Base-by-base conservation (phyloP, 2,329 filamentous ascomycete genomes). In the Knufia fluminis region DNA sequence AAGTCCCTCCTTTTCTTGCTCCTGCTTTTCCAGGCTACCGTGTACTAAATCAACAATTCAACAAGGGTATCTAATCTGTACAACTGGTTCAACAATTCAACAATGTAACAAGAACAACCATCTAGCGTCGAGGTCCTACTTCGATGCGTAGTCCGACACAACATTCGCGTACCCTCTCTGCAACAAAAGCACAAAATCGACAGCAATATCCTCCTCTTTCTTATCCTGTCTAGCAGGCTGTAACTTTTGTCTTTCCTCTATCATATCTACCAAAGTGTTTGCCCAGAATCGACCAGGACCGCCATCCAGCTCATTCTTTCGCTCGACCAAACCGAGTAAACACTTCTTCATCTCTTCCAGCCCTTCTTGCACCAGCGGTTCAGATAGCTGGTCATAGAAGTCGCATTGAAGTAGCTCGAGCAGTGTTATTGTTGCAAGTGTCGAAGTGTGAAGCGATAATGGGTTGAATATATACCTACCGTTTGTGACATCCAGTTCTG, bases 231-330 rank as follows among this genome's bases (percentile, higher is more conserved):
- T 39, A 38, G 26, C 26, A 28, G 12, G 10, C 32, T 14, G 31
- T 16, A 32, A 6, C 17, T 20, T 47, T 19, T 6, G 32, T 48
- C 35, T 20, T 14, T 51, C 35, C 33, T 54, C 50, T 35, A 57
- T 55, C 51, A 55, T 52, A 10, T 46, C 45, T n/a, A 57, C 17
- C 17, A 58, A 39, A n/a, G 39, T 44, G 22, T 54, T 51, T 9
- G 52, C 33, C 54, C 54, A 58, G 51, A 57, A 39, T 8, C n/a
- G 33, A 50, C 41, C 39, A 54, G 48, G 10, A 40, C 41, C 20
- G 12, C 20, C 16, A 40, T 48, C 36, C 6, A 22, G 20, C 14
- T 20, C 12, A 51, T 41, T 14, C 22, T 7, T 24, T 39, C 45
- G 38, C 47, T 45, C 19, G 17, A 42, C 26, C n/a, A 51, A 26